Base-by-base conservation (phyloP, 805 yeast species). In the Barnettozyma siamensis region DNA sequence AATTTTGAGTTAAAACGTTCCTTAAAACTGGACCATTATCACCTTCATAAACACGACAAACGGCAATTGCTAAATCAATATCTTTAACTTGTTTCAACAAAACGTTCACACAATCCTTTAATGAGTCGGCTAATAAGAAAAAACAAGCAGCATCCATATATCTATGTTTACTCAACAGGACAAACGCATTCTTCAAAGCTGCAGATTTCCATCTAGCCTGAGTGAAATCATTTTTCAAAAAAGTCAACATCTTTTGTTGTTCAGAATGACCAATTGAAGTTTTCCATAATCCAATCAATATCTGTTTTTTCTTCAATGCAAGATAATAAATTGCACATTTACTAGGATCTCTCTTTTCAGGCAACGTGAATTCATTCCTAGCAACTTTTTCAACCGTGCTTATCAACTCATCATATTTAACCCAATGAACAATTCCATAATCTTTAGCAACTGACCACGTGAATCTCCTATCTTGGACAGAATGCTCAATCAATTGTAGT, bases 111-210 rank as follows among this genome's bases (percentile, higher is more conserved):
- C 88, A 79, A 63, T 93, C 98, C 41, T 74, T 74, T 12, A 87
- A 62, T 1, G 88, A 69, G 38, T 73, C 88, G 0, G 85, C 96
- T 11, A 91, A 67, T 28, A 91, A 61, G 61, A 91, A 91, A 58
- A 93, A 89, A 18, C 82, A 79, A 0, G 97, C 96, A 0, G 97
- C 95, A 60, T 88, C 94, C 58, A 74, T 65, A 54, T 73, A 85
- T 32, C 98, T 67, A 60, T 89, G 99, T 54, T 88, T 88, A 46
- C 97, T 86, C 48, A 93, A 60, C 33, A 91, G 65, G 0, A 87
- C 98, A 67, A 78, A 91, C 0, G 98, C 98, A 63, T 91, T 91
- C 55, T 93, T 93, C 53, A 79, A 62, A 0, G 98, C 97, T 1
- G 97, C 96, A 0, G 85, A 70, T 50, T 70, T 76, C 96, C 97